Base-by-base conservation (phyloP, 208 protist genomes). In the Crithidia mellificae region DNA sequence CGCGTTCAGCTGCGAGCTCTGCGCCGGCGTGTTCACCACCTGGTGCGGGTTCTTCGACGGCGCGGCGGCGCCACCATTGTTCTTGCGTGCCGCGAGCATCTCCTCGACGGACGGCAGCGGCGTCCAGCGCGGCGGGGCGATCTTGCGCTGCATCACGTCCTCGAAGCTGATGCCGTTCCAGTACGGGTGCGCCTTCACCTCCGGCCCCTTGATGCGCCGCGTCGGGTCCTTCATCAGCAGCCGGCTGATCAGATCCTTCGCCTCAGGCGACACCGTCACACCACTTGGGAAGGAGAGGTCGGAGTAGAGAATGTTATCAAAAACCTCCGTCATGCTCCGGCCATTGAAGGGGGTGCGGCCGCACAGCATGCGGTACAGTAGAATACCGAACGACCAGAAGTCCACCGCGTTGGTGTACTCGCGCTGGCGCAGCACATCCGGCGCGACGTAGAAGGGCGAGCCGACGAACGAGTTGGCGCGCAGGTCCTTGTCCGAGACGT, bases 341-440 rank as follows among this genome's bases (percentile, higher is more conserved):
- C 89, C 82, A 68, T 93, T 93, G 63, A 98, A 98, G 12, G 96
- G 96, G 22, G 96, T 73, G n/a, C 72, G 51, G n/a, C 94, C 96
- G 2, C 67, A 49, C 8, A 98, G 64, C 89, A 98, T 96, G 75
- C 98, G 95, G 80, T 98, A 99, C 32, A 98, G 66, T 56, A 99
- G 71, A 20, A 98, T 94, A 15, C 98, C 98, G 34, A 98, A 83
- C 51, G 82, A 85, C 97, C 98, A 99, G 96, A 96, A 99, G 72
- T 99, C 98, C 15, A 98, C 83, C n/a, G 94, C 91, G 25, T 84
- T 91, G 32, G 95, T 98, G 78, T 99, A 94, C 6, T 77, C 76
- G 32, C 92, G 80, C 0, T 90, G 84, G 43, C 80, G 72, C 24
- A 99, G 81, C 43, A 93, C 91, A 76, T 99, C 95, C 2, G 97